These are phyloP conservation scores for Amaranthus tricolor DNA, from an alignment of 179 eudicot genomes.

Conservation along the genomic window DNA sequence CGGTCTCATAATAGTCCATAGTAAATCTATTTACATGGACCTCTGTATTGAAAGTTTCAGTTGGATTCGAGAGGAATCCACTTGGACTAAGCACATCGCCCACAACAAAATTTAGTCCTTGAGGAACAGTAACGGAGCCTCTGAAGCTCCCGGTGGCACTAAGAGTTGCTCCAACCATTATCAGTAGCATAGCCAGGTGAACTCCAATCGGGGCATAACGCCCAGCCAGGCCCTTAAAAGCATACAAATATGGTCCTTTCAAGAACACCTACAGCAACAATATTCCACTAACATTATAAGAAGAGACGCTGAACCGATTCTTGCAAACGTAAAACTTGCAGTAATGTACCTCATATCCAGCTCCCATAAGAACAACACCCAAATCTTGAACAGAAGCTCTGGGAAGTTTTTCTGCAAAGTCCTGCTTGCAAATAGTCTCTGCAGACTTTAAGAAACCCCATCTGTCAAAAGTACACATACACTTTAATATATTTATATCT, in stretches of 20 bases:
- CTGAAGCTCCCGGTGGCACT: slow-evolving; percentile 94
- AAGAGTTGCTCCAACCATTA: slow-evolving; percentile 93
- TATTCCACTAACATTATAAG: slow-evolving; percentile 6
- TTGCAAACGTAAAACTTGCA: slow-evolving; percentile 7
- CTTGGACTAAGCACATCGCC: slow-evolving; percentile 86
- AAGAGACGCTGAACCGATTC: not conserved
- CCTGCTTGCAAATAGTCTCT: slow-evolving; percentile 77
- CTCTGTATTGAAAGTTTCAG: slow-evolving; percentile 77
- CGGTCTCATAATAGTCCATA: slow-evolving; percentile 93
- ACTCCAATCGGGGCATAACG: slow-evolving; percentile 96
- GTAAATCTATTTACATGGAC: slow-evolving; percentile 82
- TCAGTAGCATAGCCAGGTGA: slow-evolving; percentile 77
- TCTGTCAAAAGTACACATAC: slow-evolving; percentile 34
- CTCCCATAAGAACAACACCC: slow-evolving; percentile 88
- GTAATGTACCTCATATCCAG: slow-evolving; percentile 79
- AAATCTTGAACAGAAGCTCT: slow-evolving; percentile 80
- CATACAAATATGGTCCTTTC: slow-evolving; percentile 87
- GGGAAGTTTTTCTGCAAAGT: slow-evolving; percentile 69
- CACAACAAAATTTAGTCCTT: slow-evolving; percentile 84
- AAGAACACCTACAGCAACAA: slow-evolving; percentile 61
- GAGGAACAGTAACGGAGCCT: slow-evolving; percentile 92
- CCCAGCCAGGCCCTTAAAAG: slow-evolving; percentile 93
- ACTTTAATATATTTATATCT: slow-evolving; percentile 2
- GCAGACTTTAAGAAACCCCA: slow-evolving; percentile 76
- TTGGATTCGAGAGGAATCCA: slow-evolving; percentile 81